phyloP scores from a whole-genome alignment of 768 basidiomycete genomes.

The Sporobolomyces roseus region DNA sequence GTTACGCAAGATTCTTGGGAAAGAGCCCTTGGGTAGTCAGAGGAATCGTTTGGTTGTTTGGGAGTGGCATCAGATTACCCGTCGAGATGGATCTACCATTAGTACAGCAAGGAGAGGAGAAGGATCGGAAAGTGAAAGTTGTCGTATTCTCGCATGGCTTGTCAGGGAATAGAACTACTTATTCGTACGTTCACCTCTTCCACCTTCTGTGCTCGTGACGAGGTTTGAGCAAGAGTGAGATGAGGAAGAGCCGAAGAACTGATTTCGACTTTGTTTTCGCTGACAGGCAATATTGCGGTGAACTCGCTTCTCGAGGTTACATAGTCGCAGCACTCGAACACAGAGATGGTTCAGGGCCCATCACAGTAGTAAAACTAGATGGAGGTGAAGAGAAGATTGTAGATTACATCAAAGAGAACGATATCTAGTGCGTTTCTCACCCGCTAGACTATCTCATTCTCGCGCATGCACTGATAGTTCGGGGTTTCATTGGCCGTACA shows the following conservation, averaged over 20 bases:
- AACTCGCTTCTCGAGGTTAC: slow-evolving; percentile 70
- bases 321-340: slow-evolving; percentile 81
- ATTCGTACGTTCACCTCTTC: slow-evolving; percentile 45
- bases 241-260: too few species aligned
- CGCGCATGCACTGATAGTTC: too few species aligned
- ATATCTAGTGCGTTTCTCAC: slow-evolving; percentile 51
- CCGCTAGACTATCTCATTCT: neutral
- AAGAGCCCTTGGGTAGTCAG: slow-evolving; percentile 5
- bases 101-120: neutral
- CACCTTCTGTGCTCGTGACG: too few species aligned
- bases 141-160: slow-evolving; percentile 83
- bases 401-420: slow-evolving; percentile 59
- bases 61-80: neutral
- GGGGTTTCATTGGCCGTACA: neutral
- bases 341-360: slow-evolving; percentile 69
- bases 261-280: neutral
- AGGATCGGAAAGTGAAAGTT: slow-evolving; percentile 47
- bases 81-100: neutral
- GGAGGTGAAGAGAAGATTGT: slow-evolving; percentile 46
- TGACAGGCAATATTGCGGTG: slow-evolving; percentile 62
- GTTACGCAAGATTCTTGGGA: slow-evolving; percentile 32
- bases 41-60: slow-evolving; percentile 12
- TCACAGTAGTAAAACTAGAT: slow-evolving; percentile 52
- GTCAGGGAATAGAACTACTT: slow-evolving; percentile 66
- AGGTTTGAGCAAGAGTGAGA: too few species aligned